Evolutionary conservation across 495 filamentous ascomycete species (phyloP), one percentile per base, ranked within the genome.

Genomic region (Penicillium odoratum): DNA sequence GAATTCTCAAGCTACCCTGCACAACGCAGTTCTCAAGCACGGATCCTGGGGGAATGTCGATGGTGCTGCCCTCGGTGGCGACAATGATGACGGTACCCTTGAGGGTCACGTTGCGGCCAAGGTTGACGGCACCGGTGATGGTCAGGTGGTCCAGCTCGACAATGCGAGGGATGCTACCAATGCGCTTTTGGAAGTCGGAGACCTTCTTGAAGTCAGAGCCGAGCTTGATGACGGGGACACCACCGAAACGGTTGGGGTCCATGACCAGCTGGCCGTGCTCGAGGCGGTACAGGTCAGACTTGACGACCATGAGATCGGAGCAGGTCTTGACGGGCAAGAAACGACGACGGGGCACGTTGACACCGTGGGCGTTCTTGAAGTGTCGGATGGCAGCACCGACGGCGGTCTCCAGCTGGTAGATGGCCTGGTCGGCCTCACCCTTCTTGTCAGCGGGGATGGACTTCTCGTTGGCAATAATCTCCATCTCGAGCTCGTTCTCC

Each of bases 71-170:
- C 79, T 99, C 94, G 43, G 93, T 97, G 11, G 94, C 94, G 38
- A 99, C 94, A 68, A 99, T 99, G 69, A 99, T 99, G 69, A 99
- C 94, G n/a, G 95, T 98, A 33, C 94, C 94, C 85, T 98, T 99
- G 55, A 98, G 79, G 36, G 89, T 92, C 45, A 99, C 94, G 49
- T 92, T 92, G 49, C 95, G 87, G 59, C 94, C 94, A 42, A 99
- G 81, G 80, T 96, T 98, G 64, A 99, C 95, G 36, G 90, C 89
- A 68, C 94, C 94, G 25, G 94, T 99, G 65, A 99, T 92, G 63
- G 94, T 99, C 45, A 99, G 83, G 64, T 99, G 94, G 68, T 99
- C 94, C 42, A 99, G 85, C 79, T 99, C 94, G 60, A 98, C 85
- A 69, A 99, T 97, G 78, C 93, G 96, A 51, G 94, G 94, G 67